Conservation (phyloP, 164 flowering plant genomes). For the Annona cherimola region DNA sequence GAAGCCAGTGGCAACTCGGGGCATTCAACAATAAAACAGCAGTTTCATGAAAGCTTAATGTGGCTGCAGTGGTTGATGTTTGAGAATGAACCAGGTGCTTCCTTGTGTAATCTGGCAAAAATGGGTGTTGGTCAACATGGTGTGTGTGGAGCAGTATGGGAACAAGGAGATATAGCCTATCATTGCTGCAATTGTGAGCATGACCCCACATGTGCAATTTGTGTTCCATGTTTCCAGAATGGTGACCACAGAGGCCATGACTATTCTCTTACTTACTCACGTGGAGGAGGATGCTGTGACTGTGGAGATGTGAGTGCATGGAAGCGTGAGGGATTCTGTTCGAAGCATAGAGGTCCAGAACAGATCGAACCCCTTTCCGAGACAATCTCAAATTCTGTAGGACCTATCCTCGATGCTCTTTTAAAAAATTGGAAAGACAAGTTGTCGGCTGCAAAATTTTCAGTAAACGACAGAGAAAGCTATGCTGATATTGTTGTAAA, state of each 20-base stretch:
- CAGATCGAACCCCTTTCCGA: constrained; percentile 78
- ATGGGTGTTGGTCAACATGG: constrained; percentile 62
- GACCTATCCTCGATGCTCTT: constrained; percentile 68
- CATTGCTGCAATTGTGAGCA: constrained; percentile 85
- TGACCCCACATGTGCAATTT: constrained; percentile 97
- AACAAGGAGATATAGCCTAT: constrained; percentile 73
- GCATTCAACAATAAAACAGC: constrained; percentile 25
- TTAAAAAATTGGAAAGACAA: constrained; percentile 56
- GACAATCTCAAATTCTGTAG: constrained; percentile 50
- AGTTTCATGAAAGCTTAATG: constrained; percentile 49
- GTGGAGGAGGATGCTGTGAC: constrained; percentile 92
- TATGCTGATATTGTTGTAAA: constrained; percentile 20
- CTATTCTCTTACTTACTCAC: constrained; percentile 75
- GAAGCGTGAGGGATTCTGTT: constrained; percentile 96
- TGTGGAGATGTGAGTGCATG: constrained; percentile 98
- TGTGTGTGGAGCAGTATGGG: constrained; percentile 98
- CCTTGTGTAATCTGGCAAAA: constrained; percentile 39
- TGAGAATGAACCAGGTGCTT: constrained; percentile 49
- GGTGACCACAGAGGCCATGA: constrained; percentile 91
- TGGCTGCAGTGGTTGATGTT: constrained; percentile 99
- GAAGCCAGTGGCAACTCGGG: constrained; percentile 15
- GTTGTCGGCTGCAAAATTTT: constrained; percentile 33
- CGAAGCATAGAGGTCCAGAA: constrained; percentile 89
- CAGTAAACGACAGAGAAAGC: constrained; percentile 21
- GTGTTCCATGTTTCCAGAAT: constrained; percentile 94